phyloP scores from a whole-genome alignment of 306 rosid genomes.

The Inga leiocalycina region DNA sequence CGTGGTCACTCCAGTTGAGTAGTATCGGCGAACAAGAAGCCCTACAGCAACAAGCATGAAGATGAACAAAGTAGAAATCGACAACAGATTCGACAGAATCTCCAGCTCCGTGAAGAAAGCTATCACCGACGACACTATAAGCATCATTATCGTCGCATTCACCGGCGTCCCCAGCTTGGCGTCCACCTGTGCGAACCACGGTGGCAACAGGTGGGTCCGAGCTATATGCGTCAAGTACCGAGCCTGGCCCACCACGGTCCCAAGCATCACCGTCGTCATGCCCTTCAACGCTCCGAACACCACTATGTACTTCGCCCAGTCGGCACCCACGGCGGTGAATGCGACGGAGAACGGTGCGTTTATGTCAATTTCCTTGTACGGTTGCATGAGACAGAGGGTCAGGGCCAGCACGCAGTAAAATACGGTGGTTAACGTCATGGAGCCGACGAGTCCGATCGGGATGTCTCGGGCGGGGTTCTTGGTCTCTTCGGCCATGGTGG shows the following conservation, averaged over 20 bases:
- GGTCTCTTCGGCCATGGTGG: slow-evolving; percentile 92
- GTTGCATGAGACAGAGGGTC: slow-evolving; percentile 79
- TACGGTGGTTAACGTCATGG: slow-evolving; percentile 58
- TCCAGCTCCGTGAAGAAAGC: slow-evolving; percentile 67
- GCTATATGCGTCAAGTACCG: slow-evolving; percentile 89
- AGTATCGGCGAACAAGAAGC: slow-evolving; percentile 73
- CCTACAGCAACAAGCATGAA: slow-evolving; percentile 78
- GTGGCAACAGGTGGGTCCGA: slow-evolving; percentile 87
- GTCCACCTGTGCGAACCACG: slow-evolving; percentile 74
- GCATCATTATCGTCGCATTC: slow-evolving; percentile 71
- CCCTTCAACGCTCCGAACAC: slow-evolving; percentile 82
- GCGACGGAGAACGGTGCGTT: slow-evolving; percentile 75
- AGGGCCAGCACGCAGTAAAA: slow-evolving; percentile 59
- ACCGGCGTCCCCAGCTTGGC: slow-evolving; percentile 72
- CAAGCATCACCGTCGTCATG: slow-evolving; percentile 81
- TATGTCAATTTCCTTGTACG: not conserved
- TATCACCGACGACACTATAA: slow-evolving; percentile 54
- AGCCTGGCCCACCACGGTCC: slow-evolving; percentile 74
- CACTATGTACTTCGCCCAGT: slow-evolving; percentile 88
- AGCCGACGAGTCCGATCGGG: slow-evolving; percentile 81
- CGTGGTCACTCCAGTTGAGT: slow-evolving; percentile 53
- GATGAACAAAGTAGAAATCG: slow-evolving; percentile 75
- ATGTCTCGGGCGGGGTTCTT: slow-evolving; percentile 77
- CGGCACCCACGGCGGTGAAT: slow-evolving; percentile 63
- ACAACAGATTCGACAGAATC: slow-evolving; percentile 61